These are phyloP conservation scores for Cynanchum wilfordii DNA, from an alignment of 257 asterid genomes.

Conservation along the genomic window DNA sequence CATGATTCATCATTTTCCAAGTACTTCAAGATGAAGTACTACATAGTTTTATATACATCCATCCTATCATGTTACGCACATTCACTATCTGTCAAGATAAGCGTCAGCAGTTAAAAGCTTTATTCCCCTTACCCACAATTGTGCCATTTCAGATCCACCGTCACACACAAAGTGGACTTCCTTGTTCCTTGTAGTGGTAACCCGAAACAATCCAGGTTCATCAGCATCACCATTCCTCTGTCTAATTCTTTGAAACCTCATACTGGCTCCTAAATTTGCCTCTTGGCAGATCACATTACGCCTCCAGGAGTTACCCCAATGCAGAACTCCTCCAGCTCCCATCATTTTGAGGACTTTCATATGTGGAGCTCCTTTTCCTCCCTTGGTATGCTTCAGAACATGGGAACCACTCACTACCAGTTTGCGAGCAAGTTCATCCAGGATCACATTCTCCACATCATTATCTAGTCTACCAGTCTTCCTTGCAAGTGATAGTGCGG, in stretches of 20 bases:
- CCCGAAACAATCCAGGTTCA: constrained; percentile 59
- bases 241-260: constrained; percentile 42
- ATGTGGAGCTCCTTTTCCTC: constrained; percentile 77
- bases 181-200: constrained; percentile 52
- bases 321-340: constrained; percentile 39
- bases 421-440: constrained; percentile 55
- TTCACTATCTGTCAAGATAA: constrained; percentile 12
- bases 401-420: constrained; percentile 47
- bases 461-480: constrained; percentile 18
- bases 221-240: constrained; percentile 43
- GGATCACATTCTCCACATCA: constrained; percentile 42
- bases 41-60: constrained; percentile 13
- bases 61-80: neutral
- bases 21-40: constrained; percentile 46
- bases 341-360: constrained; percentile 47
- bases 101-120: constrained; percentile 33
- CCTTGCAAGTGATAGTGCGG: constrained; percentile 56
- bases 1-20: constrained; percentile 9
- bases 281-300: constrained; percentile 61
- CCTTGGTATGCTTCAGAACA: constrained; percentile 60
- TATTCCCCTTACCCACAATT: constrained; percentile 48
- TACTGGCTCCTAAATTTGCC: constrained; percentile 58
- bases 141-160: constrained; percentile 58
- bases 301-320: constrained; percentile 65
- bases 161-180: constrained; percentile 70